Base-by-base conservation (phyloP, 179 eudicot genomes). In the Nepenthes alata region DNA sequence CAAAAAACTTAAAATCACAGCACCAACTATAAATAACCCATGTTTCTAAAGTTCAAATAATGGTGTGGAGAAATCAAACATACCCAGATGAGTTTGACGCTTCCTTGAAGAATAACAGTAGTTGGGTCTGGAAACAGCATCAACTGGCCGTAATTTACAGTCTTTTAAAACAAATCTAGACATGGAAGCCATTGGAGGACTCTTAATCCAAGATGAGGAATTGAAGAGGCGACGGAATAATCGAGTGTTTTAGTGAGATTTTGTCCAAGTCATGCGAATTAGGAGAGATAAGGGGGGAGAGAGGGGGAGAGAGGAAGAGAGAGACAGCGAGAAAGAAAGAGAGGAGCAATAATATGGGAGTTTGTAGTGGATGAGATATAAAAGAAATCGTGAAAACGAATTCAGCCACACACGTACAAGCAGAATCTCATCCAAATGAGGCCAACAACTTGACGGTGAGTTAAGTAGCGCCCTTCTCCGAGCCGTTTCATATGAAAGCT, bases 141-240 rank as follows among this genome's bases (percentile, higher is more conserved):
- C 76, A 69, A 37, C 44, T 8, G 68, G 67, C 71, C 65, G 78
- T 45, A 83, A 71, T 49, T 65, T 77, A 69, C 72, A 83, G 60
- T 80, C 87, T 71, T 80, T 75, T n/a, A 76, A 58, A 60, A 78
- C 58, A 65, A 76, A 75, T 53, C 80, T 75, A 39, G 84, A 80
- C 54, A 88, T 73, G 13, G 88, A 80, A 49, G 87, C 86, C 86
- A 81, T 85, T 69, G 63, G 34, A 55, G 58, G 11, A 4, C 6
- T 41, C 6, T 41, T 4, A 41, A 41, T 41, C 45, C 8, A 7
- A 41, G 8, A 7, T 41, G 0, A 41, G 45, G 45, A 41, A 7
- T 41, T 41, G 16, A 13, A 12, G 55, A 2, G 5, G 55, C 14
- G 16, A 52, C 14, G 6, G 16, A 52, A 6, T 52, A n/a, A 52